Percentiles rank a stretch among this genome's conserved stretches.
Conservation (phyloP, 305 asterid species). For the Salvia sclarea region DNA sequence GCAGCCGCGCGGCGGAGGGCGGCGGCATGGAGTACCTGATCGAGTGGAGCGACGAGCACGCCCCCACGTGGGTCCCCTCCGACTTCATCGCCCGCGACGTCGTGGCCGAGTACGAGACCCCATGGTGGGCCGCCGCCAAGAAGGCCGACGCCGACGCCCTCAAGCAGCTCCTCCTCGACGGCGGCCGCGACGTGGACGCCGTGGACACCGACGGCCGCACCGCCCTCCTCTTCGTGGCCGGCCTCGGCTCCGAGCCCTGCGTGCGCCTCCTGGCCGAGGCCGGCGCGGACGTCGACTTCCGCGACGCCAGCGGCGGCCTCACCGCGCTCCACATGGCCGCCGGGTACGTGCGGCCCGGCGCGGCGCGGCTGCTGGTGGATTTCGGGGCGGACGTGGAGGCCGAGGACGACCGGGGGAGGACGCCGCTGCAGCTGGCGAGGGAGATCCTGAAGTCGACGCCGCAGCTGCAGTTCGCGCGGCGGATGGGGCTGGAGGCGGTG, state of each 20-base stretch:
- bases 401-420: constrained; percentile 61
- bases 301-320: constrained; percentile 65
- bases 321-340: constrained; percentile 92
- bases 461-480: constrained; percentile 72
- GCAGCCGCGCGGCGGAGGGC: constrained; percentile 56
- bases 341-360: constrained; percentile 76
- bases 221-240: constrained; percentile 77
- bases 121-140: constrained; percentile 94
- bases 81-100: constrained; percentile 79
- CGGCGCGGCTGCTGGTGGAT: constrained; percentile 55
- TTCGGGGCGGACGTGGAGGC: constrained; percentile 69
- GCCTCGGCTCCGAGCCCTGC: constrained; percentile 85
- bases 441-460: constrained; percentile 71
- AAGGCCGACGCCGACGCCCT: constrained; percentile 68
- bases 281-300: constrained; percentile 61
- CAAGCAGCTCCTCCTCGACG: constrained; percentile 43
- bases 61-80: constrained; percentile 95
- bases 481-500: constrained; percentile 75
- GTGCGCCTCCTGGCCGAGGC: constrained; percentile 63
- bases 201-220: constrained; percentile 85
- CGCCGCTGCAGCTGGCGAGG: constrained; percentile 72
- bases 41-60: constrained; percentile 91
- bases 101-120: constrained; percentile 81
- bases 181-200: constrained; percentile 75
- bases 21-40: constrained; percentile 85